phyloP scores from a whole-genome alignment of 1,139 yeast species.

The Candida albicans region DNA sequence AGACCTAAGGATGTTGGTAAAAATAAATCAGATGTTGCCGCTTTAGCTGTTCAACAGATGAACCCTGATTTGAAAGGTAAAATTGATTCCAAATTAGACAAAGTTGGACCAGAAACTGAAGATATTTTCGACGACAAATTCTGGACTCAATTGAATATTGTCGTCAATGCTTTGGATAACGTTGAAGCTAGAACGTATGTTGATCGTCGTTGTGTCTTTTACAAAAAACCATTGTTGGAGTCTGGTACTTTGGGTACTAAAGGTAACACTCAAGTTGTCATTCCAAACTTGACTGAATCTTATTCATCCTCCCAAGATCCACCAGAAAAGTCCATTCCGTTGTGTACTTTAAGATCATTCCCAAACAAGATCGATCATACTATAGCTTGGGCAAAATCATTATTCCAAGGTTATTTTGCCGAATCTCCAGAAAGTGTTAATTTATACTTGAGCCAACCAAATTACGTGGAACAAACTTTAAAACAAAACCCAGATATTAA shows the following conservation, averaged over 20 bases:
- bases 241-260: constrained; percentile 98
- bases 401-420: constrained; percentile 90
- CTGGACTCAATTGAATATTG: constrained; percentile 82
- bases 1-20: constrained; percentile 93
- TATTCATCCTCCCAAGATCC: constrained; percentile 97
- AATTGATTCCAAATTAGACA: constrained; percentile 74
- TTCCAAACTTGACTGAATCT: constrained; percentile 90
- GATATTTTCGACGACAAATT: constrained; percentile 80
- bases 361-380: constrained; percentile 98
- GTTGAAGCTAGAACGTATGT: constrained; percentile 98
- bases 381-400: constrained; percentile 97
- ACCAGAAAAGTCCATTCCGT: constrained; percentile 95
- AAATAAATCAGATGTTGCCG: constrained; percentile 89
- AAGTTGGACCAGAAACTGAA: constrained; percentile 94
- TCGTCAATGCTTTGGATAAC: constrained; percentile 94
- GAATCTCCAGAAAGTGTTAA: constrained; percentile 94
- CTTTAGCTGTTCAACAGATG: constrained; percentile 78
- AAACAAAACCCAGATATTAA: constrained; percentile 92
- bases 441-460: constrained; percentile 85
- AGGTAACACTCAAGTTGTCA: constrained; percentile 95
- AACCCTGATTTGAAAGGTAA: constrained; percentile 81
- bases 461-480: constrained; percentile 85
- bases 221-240: constrained; percentile 86
- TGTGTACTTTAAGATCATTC: constrained; percentile 94
- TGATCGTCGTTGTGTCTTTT: constrained; percentile 94